A percentile compares a stretch with the other conserved stretches of the same genome.
These are phyloP conservation scores for Candida koratica DNA, from an alignment of 805 yeast species.

Conservation along the genomic window DNA sequence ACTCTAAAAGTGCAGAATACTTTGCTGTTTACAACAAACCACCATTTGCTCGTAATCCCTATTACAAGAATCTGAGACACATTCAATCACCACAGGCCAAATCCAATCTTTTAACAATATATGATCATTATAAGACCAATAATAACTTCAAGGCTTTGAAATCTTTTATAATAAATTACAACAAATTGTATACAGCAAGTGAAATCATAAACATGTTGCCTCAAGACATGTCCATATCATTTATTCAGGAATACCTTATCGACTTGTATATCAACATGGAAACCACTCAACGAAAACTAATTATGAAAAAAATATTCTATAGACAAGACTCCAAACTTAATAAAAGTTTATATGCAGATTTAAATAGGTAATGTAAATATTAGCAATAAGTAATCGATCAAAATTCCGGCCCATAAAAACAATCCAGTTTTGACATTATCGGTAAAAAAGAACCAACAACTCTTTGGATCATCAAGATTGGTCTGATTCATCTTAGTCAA, in stretches of 20 bases:
- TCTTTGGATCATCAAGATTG: constrained; percentile 70
- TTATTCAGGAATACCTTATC: constrained; percentile 25
- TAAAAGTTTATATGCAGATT: constrained; percentile 20
- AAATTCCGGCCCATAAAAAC: constrained; percentile 60
- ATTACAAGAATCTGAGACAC: constrained; percentile 14
- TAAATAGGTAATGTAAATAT: constrained; percentile 9
- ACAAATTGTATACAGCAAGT: constrained; percentile 16
- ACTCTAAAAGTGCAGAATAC: constrained; percentile 34
- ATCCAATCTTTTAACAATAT: constrained; percentile 15
- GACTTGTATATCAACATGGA: constrained; percentile 20
- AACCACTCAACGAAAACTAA: constrained; percentile 15
- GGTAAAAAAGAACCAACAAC: constrained; percentile 80
- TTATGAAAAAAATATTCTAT: constrained; percentile 25
- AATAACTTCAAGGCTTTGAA: constrained; percentile 18
- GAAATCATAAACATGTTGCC: constrained; percentile 32
- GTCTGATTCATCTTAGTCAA: constrained; percentile 67
- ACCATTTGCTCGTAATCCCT: constrained; percentile 20
- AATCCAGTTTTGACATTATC: constrained; percentile 76
- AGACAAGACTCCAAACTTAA: constrained; percentile 26
- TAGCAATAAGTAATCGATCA: constrained; percentile 53
- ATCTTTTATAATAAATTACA: constrained; percentile 28
- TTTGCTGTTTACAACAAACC: constrained; percentile 20
- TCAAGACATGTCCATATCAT: constrained; percentile 25
- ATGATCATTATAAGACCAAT: constrained; percentile 19
- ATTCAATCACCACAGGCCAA: constrained; percentile 1